A percentile compares a stretch with the other conserved stretches of the same genome.
These are phyloP conservation scores for Sporothrix globosa DNA, from an alignment of 2,329 filamentous ascomycete species.

Conservation along the genomic window DNA sequence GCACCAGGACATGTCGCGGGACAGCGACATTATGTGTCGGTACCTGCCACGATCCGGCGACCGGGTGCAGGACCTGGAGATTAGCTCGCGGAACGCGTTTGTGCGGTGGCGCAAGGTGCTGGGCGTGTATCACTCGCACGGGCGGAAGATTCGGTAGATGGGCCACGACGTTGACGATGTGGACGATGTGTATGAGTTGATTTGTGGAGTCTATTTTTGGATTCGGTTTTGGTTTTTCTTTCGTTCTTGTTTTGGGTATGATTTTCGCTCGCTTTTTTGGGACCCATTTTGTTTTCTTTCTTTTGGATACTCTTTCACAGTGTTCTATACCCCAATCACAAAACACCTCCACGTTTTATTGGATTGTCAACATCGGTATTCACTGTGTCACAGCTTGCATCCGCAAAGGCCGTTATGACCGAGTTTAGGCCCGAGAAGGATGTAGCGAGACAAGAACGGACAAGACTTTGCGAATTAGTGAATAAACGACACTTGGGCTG, in stretches of 20 bases:
- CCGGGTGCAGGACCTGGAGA: conserved; percentile 26
- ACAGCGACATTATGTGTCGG: conserved; percentile 25
- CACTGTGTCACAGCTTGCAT: neutral
- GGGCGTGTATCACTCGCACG: conserved; percentile 26
- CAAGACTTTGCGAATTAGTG: too few species aligned
- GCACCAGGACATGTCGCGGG: conserved; percentile 16
- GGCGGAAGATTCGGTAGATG: conserved; percentile 14
- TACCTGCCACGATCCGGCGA: conserved; percentile 25
- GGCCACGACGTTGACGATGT: too few species aligned
- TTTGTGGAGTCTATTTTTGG: neutral
- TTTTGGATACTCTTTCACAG: neutral
- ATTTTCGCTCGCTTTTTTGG: too few species aligned
- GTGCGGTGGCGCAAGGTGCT: conserved; percentile 27
- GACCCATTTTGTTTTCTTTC: neutral
- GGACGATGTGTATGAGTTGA: neutral
- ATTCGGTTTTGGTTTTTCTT: neutral
- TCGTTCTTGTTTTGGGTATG: neutral
- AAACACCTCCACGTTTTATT: neutral
- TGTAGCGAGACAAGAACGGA: too few species aligned
- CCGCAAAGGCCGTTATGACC: too few species aligned
- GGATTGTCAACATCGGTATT: neutral
- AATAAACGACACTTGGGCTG: too few species aligned
- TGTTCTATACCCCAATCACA: conserved; percentile 7
- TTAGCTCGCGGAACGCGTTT: conserved; percentile 18
- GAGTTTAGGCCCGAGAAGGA: too few species aligned